Conservation (phyloP, 2,329 filamentous ascomycete genomes). For the Aureobasidium musti region DNA sequence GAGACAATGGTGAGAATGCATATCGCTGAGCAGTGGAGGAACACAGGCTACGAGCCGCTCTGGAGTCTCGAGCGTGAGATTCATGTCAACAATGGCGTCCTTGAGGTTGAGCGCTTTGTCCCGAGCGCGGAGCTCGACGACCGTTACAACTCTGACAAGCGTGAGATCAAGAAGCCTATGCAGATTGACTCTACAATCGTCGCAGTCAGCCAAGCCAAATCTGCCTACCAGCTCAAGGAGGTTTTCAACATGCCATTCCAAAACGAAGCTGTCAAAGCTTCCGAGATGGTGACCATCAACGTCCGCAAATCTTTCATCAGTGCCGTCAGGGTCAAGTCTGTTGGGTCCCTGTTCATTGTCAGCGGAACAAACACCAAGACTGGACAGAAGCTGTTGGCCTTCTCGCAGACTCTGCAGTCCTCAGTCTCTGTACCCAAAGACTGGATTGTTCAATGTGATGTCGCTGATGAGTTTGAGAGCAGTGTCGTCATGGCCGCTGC, state of each 20-base stretch:
- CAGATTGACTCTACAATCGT: neutral
- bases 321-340: conserved; percentile 11
- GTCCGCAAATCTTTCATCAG: conserved; percentile 7
- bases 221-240: conserved; percentile 13
- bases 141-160: conserved; percentile 24
- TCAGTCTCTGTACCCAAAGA: neutral
- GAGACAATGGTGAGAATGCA: conserved; percentile 21
- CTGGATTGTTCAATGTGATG: neutral
- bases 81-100: neutral
- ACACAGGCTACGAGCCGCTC: conserved; percentile 10
- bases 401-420: conserved; percentile 1
- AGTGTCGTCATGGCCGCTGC: neutral
- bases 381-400: conserved; percentile 9
- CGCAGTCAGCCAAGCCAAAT: conserved; percentile 1
- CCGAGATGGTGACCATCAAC: conserved; percentile 1
- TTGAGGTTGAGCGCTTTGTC: conserved; percentile 9
- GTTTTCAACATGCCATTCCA: conserved; percentile 6
- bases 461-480: conserved; percentile 7
- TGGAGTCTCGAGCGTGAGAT: conserved; percentile 17
- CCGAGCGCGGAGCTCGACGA: conserved; percentile 1
- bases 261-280: neutral
- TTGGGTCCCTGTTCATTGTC: neutral
- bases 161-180: conserved; percentile 18
- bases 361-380: neutral
- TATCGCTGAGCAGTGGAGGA: conserved; percentile 16